Base-by-base conservation (phyloP, 2,329 filamentous ascomycete genomes). In the Colletotrichum spaethianum region DNA sequence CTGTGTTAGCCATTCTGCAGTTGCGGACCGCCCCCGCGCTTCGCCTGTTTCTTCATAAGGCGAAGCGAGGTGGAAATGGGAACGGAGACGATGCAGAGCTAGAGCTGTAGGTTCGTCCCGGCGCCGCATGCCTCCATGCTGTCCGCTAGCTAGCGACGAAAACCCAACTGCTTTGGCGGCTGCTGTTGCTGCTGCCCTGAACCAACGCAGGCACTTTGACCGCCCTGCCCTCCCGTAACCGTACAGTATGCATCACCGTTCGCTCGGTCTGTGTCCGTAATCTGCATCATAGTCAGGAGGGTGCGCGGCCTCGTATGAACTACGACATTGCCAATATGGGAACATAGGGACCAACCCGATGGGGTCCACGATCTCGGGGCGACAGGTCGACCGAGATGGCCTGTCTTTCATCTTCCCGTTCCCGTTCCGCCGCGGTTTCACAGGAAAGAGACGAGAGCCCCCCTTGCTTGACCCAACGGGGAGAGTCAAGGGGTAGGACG, bases 401-500 rank as follows among this genome's bases (percentile, higher is more conserved):
- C 36, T 55, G 66, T 65, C 53, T 61, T 70, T 50, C 61, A 7
- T 63, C 57, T 31, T 63, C 67, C 55, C 50, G 26, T 50, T 63
- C 57, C 61, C 50, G 61, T 42, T 55, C 62, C 71, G 53, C 67
- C 61, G 67, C 60, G 62, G 62, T 70, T 73, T 70, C 69, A 63
- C 59, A 53, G 52, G 31, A 50, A 71, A 48, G 48, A 55, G 68
- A 56, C 40, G 26, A 72, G 64, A 63, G 59, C 12, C 40, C 23
- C 31, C 62, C 68, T 57, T 67, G 64, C 26, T 63, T 52, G 33
- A n/a, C 2, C 31, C 55, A 33, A 62, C 8, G 36, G 52, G 52
- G 33, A 18, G 31, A 18, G 31, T 42, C 23, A 26, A 36, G 64
- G 68, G 28, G 14, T 26, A 23, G 38, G 59, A 48, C n/a, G 60